phyloP scores from a whole-genome alignment of 75 land plant species.

The Picea glauca region DNA sequence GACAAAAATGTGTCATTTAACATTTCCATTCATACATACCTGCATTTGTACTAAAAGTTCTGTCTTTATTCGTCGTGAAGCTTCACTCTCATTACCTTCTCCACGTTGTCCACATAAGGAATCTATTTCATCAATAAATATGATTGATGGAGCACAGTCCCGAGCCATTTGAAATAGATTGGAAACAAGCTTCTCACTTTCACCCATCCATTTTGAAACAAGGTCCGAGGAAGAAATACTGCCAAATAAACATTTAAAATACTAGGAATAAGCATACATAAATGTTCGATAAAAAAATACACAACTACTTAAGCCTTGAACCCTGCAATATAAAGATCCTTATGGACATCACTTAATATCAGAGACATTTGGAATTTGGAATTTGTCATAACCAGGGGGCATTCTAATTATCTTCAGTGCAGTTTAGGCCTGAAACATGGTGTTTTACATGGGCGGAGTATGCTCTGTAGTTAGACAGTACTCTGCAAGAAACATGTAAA shows the following conservation, averaged over 20 bases:
- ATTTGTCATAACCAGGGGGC: neutral
- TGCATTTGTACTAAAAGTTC: slow-evolving; percentile 99
- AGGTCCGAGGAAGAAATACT: slow-evolving; percentile 97
- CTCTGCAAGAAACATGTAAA: neutral
- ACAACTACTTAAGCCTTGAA: neutral
- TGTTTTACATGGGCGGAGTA: neutral
- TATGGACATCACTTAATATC: neutral
- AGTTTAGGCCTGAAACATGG: neutral
- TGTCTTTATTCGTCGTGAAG: slow-evolving; percentile 95
- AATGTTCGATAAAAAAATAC: neutral
- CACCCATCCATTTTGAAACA: slow-evolving; percentile 99
- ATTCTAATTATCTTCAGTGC: neutral
- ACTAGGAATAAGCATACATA: neutral
- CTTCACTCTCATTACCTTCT: slow-evolving; percentile 99
- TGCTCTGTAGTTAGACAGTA: neutral
- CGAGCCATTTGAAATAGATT: slow-evolving; percentile 99
- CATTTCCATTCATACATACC: slow-evolving; percentile 28
- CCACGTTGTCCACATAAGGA: slow-evolving; percentile 97
- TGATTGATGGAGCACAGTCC: slow-evolving; percentile 94
- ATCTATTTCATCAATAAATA: slow-evolving; percentile 98
- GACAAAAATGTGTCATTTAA: no score
- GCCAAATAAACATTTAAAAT: slow-evolving; percentile 10
- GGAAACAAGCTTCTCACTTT: slow-evolving; percentile 98
- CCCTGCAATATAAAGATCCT: neutral
- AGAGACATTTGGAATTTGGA: neutral